Base-by-base conservation (phyloP, 108 stramenopile species). In the Seminavis robusta region DNA sequence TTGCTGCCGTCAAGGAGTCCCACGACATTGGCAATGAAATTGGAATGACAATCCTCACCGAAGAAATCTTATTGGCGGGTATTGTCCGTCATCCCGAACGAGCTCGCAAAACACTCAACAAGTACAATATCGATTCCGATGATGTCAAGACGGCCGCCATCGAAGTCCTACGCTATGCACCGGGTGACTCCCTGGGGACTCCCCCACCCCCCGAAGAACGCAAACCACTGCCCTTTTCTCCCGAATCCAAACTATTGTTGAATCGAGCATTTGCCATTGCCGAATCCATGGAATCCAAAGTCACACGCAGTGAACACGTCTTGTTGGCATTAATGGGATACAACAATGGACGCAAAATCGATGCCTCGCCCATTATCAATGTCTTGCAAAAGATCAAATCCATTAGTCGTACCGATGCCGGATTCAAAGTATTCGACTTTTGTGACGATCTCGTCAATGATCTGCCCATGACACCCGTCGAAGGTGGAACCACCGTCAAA, bases 171-270 rank as follows among this genome's bases (percentile, higher is more conserved):
- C 44, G 49, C 4, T 57, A 71, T 27, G 51, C 40, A 8, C 19
- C 16, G 9, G 49, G 28, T 0, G 50, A 51, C 0, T 30, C 24
- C 1, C 23, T 53, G 21, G 34, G 37, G 32, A 56, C 27, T 1
- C 59, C 54, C 9, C 46, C 38, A 6, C 13, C 13, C 4, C 66
- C 70, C 13, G 25, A 19, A 56, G 54, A 66, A 17, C 50, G 56
- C 43, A 77, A 77, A 33, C 66, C 87, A 3, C 33, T 89, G 19
- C 82, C 88, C 16, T 90, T 90, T 51, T 75, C 80, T n/a, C 73
- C 66, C 0, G 63, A 65, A 1, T 24, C 74, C 11, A 82, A 82
- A 37, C 52, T 67, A n/a, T 33, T 65, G 0, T 29, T 90, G 44
- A 69, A 61, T 9, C 48, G 63, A 19, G 88, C 88, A 10, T 67